Evolutionary conservation across 1,284 basidiomycete genomes (phyloP), one percentile per base, ranked within the genome.

Genomic region (Sanguinoderma infundibulare): DNA sequence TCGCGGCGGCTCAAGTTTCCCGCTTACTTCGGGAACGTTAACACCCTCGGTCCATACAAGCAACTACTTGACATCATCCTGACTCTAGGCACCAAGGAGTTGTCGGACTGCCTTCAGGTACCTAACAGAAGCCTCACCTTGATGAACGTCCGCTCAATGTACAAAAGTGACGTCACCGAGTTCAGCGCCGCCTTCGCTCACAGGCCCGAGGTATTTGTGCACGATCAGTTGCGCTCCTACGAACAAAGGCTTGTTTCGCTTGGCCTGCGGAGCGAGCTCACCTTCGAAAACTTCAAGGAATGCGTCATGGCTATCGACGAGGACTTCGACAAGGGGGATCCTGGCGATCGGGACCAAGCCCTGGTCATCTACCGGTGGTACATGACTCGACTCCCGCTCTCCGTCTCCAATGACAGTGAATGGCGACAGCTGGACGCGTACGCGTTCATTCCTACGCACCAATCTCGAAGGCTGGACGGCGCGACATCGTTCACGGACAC

Each of bases 361-460:
- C 52, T 53, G 6, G 57, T 70, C 22, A 66, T 81, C 1, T 81
- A 75, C 57, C 61, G 66, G 1, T 71, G 69, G 1, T 83, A 78
- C 55, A 72, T 67, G 44, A 65, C 75, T 28, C 68, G 71, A 34
- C 67, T 81, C 10, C 77, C 69, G 28, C 59, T 79, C 9, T 75
- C 78, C 0, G 60, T 75, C 30, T 64, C 64, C 0, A 63, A 75
- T 14, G n/a, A 55, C 0, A 40, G 55, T 5, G 34, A 54, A 3
- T 81, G 80, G 78, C 38, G 52, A 5, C 59, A 67, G 30, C 55
- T 81, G 15, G 75, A 78, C 40, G 32, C 65, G 9, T 58, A 77
- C 6, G 60, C 70, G 1, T 83, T 83, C 60, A 75, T 83, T 50
- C 81, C 80, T 5, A 68, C 76, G 4, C 56, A 67, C 57, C 38